Evolutionary conservation across 176 grass and related monocot genomes (phyloP).

Genomic region (Zoysia pacifica): DNA sequence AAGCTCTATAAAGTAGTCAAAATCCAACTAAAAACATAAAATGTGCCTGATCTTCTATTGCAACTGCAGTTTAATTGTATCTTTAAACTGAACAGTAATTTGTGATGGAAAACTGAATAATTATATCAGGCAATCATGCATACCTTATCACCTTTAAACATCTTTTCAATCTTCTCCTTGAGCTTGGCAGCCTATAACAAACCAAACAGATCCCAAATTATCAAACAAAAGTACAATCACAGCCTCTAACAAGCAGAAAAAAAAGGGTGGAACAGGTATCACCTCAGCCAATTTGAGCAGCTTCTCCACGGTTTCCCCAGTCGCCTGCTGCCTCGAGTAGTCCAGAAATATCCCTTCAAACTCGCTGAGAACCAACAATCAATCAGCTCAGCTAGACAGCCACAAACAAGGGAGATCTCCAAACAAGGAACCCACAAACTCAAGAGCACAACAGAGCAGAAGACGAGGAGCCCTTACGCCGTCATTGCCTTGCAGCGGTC

Average conservation of each 20-base stretch:
- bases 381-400: conserved; percentile 7
- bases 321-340: conserved; percentile 71
- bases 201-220: conserved; percentile 21
- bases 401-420: too few relatives aligned
- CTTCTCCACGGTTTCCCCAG: conserved; percentile 65
- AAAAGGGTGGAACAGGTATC: not conserved
- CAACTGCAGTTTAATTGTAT: not conserved
- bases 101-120: not conserved
- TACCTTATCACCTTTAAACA: conserved; percentile 82
- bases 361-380: conserved; percentile 49
- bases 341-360: conserved; percentile 74
- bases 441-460: conserved; percentile 14
- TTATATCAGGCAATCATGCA: not conserved
- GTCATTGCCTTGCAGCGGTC: conserved; percentile 89
- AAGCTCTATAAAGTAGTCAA: not conserved
- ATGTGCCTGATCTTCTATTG: not conserved
- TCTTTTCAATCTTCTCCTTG: conserved; percentile 81
- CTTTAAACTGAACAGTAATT: not conserved
- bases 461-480: conserved; percentile 47
- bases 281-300: conserved; percentile 90
- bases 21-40: not conserved
- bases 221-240: not conserved
- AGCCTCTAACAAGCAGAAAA: not conserved
- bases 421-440: not conserved
- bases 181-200: conserved; percentile 68